Evolutionary conservation across 2,329 filamentous ascomycete genomes (phyloP), one percentile per base, ranked within the genome.

Genomic region (Emergomyces pasteurianus): DNA sequence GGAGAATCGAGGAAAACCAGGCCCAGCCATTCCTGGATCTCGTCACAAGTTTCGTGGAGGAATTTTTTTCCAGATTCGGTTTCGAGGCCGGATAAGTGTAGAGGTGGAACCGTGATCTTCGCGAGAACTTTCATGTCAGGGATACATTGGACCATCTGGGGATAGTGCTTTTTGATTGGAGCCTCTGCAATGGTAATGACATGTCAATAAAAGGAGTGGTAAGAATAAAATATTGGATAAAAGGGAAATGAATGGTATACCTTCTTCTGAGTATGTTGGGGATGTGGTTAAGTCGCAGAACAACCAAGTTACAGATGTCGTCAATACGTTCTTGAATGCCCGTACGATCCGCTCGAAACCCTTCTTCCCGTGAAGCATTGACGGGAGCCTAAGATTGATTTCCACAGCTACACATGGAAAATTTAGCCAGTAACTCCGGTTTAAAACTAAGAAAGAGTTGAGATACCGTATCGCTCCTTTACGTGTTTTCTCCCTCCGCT

Each of bases 281-380:
- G 60, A 68, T 36, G 58, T 56, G 12, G 66, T 65, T 23, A 86
- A 71, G 67, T 91, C 87, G 68, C 81, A 86, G 67, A 94, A 92
- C 0, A 97, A 76, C 91, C 92, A 96, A 1, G 83, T 83, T 26
- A 86, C 68, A 1, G 86, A 83, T 52, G 80, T 75, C 56, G 81
- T 83, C 26, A 96, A 78, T 26, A 90, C 89, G 64, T 90, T 89
- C 67, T 87, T 86, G 72, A 86, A 90, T 16, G 90, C 90, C 79
- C 89, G 89, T 7, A 86, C 72, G 16, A 96, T 77, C 53, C 90
- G 80, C 64, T 92, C 86, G 68, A 95, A 96, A 0, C 86, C 87
- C 65, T 88, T 91, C 72, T 90, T 94, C 3, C 91, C 91, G 59
- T 86, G 86, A 8, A 90, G 72, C 89, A 96, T 96, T 0, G 86